These are phyloP conservation scores for Candida palmyrensis DNA, from an alignment of 805 yeast genomes.

Conservation along the genomic window DNA sequence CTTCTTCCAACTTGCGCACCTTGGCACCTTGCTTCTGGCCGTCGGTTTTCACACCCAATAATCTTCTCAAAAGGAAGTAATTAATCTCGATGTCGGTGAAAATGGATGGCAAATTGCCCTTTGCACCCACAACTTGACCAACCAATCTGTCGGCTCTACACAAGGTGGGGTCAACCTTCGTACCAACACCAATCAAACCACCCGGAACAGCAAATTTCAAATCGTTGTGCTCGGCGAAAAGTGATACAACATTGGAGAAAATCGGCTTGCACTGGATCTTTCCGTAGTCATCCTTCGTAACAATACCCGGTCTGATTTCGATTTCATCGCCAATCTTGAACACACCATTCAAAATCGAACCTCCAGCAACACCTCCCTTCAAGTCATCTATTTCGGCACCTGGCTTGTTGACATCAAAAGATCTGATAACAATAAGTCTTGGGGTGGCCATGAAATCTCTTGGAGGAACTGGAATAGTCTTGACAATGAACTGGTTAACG, in stretches of 20 bases:
- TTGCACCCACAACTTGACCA: slow-evolving; percentile 98
- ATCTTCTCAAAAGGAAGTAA: slow-evolving; percentile 92
- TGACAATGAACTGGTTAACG: slow-evolving; percentile 92
- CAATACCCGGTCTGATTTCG: slow-evolving; percentile 98
- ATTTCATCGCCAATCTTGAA: slow-evolving; percentile 96
- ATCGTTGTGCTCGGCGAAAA: slow-evolving; percentile 97
- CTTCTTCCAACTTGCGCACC: slow-evolving; percentile 89
- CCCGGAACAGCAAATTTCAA: slow-evolving; percentile 99
- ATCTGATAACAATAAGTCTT: slow-evolving; percentile 92
- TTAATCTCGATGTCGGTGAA: slow-evolving; percentile 97
- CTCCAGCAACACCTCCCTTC: slow-evolving; percentile 99
- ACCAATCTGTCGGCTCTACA: slow-evolving; percentile 99
- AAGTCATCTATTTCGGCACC: slow-evolving; percentile 96
- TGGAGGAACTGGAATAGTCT: slow-evolving; percentile 91
- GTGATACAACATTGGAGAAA: slow-evolving; percentile 86
- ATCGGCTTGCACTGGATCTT: slow-evolving; percentile 95
- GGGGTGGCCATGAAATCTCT: slow-evolving; percentile 95
- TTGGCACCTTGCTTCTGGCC: slow-evolving; percentile 92
- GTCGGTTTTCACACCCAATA: slow-evolving; percentile 97
- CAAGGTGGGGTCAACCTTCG: slow-evolving; percentile 96
- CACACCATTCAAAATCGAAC: slow-evolving; percentile 95
- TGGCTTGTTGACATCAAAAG: slow-evolving; percentile 98
- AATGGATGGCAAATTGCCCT: slow-evolving; percentile 91
- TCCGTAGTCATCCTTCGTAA: slow-evolving; percentile 83
- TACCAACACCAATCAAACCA: slow-evolving; percentile 99